Base-by-base conservation (phyloP, 345 rosid genomes). In the Trapa bicornis region DNA sequence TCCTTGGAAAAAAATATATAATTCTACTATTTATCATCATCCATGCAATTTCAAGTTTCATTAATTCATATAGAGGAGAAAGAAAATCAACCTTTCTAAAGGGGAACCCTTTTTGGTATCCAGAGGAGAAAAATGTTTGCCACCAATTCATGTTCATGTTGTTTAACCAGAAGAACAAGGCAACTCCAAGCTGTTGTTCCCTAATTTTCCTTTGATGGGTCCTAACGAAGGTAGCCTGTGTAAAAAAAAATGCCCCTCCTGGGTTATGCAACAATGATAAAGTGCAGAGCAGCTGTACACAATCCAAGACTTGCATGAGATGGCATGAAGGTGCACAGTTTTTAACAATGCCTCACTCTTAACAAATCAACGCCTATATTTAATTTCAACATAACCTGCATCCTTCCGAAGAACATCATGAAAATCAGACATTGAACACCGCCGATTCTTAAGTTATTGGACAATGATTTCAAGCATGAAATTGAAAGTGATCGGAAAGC, bases 301-400 rank as follows among this genome's bases (percentile, higher is more conserved):
- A 6, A 11, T 52, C 29, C 0, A 22, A 22, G 29, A 22, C 29
- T 22, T 22, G 0, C 29, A 22, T 22, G 29, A 22, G 29, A 22
- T 22, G 29, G 29, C 29, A 22, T 22, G 29, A 22, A 22, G 29
- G 29, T 22, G 29, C 29, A 22, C 29, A 22, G 29, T 22, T 22
- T 22, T 22, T 22, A 22, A 22, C 29, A 22, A 22, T 22, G 29
- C 29, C 29, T 22, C 29, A 22, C 87, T 85, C 76, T 85, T 54
- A 80, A 80, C 76, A 72, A 81, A 77, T 86, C 83, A 62, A 85
- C 84, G 67, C 84, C 86, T 72, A 94, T 82, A 86, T 85, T 89
- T 75, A 94, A 91, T 82, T 83, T 88, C 83, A 94, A 78, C 70
- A 84, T 79, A 69, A 91, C 93, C 99, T 89, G 97, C 91, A 94